Evolutionary conservation across 441 rosid genomes (phyloP), one percentile per base, ranked within the genome.

Genomic region (Capsella rubella): DNA sequence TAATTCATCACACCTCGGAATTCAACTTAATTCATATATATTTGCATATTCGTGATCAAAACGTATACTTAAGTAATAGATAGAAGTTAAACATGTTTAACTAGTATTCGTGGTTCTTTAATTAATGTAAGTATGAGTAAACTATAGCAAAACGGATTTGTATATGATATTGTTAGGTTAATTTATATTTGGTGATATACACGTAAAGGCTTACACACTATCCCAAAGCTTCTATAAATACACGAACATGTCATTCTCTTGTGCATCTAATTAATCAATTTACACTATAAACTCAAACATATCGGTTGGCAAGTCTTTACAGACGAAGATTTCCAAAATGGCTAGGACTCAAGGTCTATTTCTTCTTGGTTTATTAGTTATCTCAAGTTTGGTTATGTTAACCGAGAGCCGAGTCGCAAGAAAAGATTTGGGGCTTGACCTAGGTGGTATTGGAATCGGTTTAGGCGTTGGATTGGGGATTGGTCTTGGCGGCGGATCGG

Each of bases 341-440:
- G 54, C 70, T 60, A 78, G 27, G 59, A 62, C 79, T 37, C 77
- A 71, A 75, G 65, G 83, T 70, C 59, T 87, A 16, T 55, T 72
- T 29, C 65, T 87, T 51, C 67, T 83, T 64, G 79, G 80, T 49
- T 76, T 87, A 67, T 50, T 86, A 47, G 74, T 81, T 16, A 64
- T 56, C 47, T 76, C 84, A 13, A 63, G 81, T 65, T 74, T 79
- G 5, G 69, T 68, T 47, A 56, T 72, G 75, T 69, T 82, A 32
- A 69, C 82, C 14, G 87, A 85, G 60, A 75, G 86, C 72, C 84
- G 86, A 29, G 83, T 84, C 18, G 88, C 88, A 13, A 80, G 88
- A 67, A 85, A 89, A 77, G 87, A 87, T 77, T 81, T 88, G 2
- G 92, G 93, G 12, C 9, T 88, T 51, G 87, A 88, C 79, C 80